Evolutionary conservation across 768 basidiomycete genomes (phyloP), one percentile per base, ranked within the genome.

Genomic region (Pleurotus cornucopiae): DNA sequence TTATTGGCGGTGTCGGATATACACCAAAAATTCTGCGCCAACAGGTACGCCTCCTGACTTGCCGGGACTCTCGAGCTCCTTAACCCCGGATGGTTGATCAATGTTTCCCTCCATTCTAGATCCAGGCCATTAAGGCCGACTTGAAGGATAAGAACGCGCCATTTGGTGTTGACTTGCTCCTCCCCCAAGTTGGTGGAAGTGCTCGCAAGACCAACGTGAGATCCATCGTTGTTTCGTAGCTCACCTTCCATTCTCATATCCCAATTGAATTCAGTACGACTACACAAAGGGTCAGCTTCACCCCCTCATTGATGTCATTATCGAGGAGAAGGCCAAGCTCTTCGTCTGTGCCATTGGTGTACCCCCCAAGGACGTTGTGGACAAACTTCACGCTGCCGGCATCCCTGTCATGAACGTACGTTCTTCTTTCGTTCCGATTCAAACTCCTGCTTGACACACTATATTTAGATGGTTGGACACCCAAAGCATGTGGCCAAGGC

Each of bases 311-410:
- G 82, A 93, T 60, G 89, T 96, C 34, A 94, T 98, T 67, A 92
- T 96, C 66, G 90, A 95, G 57, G 93, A 96, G 72, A 91, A 90
- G 66, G 74, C 91, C 0, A 73, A 81, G 23, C 83, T 98, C 9
- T 98, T 98, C 68, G 94, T 98, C 56, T 97, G 86, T 60, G 94
- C 93, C 26, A 81, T 94, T 44, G 93, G 93, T 61, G 84, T 96
- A 4, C 94, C 94, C 1, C 90, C 94, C 3, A 81, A 80, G 63
- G 16, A 37, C 60, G 86, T 80, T 30, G 89, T 97, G 37, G 89
- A 94, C 26, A 82, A 75, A 61, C 76, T 97, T 41, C 94, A 97
- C 73, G 72, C 82, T 62, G 90, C 90, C 11, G 88, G 90, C 12
- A 94, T 96, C 59, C 80, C 85, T 38, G 78, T 94, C 62, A 94